Conservation (phyloP, 2,329 filamentous ascomycete species). For the Neofusicoccum ribis region DNA sequence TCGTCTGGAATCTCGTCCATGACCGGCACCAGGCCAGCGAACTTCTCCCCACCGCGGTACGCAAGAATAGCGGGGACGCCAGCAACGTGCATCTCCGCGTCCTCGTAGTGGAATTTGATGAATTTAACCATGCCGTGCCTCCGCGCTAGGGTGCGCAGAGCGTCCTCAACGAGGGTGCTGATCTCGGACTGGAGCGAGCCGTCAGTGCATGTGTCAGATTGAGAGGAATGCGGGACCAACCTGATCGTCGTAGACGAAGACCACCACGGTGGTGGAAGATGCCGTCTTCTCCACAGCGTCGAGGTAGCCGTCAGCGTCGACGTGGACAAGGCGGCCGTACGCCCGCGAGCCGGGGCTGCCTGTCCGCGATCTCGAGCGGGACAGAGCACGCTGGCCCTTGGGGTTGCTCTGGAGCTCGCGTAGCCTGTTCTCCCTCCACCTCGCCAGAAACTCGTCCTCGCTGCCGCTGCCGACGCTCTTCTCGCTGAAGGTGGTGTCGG, state of each 20-base stretch:
- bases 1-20: constrained; percentile 77
- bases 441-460: constrained; percentile 77
- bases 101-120: constrained; percentile 84
- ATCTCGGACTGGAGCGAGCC: constrained; percentile 66
- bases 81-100: constrained; percentile 91
- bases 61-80: constrained; percentile 85
- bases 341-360: constrained; percentile 74
- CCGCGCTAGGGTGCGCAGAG: constrained; percentile 72
- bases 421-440: constrained; percentile 81
- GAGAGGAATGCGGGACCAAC: constrained; percentile 54
- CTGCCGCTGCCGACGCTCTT: constrained; percentile 57
- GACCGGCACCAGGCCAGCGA: constrained; percentile 85
- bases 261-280: constrained; percentile 79
- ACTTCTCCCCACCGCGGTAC: constrained; percentile 86
- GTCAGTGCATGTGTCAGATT: constrained; percentile 6
- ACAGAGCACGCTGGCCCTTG: constrained; percentile 43
- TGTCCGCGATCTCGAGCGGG: constrained; percentile 58
- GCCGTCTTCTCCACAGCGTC: constrained; percentile 91
- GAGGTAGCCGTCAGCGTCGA: constrained; percentile 90
- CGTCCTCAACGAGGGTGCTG: constrained; percentile 75
- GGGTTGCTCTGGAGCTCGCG: constrained; percentile 70
- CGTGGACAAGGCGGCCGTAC: constrained; percentile 77
- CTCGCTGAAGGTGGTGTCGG: constrained; percentile 44
- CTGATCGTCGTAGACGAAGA: constrained; percentile 87
- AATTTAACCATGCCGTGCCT: constrained; percentile 75